Evolutionary conservation across 176 grass and related monocot genomes (phyloP).

Genomic region (Carex littledalei): DNA sequence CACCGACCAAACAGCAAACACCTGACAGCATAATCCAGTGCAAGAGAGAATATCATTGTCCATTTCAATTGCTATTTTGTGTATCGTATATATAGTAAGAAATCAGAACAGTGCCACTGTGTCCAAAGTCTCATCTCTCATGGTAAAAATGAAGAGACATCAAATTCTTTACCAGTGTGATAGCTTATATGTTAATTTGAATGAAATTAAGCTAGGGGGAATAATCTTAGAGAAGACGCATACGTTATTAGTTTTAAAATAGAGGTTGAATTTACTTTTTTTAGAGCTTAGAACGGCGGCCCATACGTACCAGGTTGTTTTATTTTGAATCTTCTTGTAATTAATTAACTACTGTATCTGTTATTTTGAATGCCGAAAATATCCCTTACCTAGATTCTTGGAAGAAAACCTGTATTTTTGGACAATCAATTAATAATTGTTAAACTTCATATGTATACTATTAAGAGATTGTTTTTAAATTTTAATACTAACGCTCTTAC

Average conservation of each 20-base stretch:
- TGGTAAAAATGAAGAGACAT: background rate
- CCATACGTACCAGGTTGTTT: too few species aligned
- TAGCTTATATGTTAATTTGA: background rate
- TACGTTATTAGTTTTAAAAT: too few species aligned
- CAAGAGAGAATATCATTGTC: background rate
- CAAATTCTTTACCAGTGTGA: background rate
- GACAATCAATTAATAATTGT: background rate
- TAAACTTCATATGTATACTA: background rate
- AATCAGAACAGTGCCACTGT: background rate
- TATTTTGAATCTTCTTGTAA: too few species aligned
- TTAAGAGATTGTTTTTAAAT: background rate
- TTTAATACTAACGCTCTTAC: background rate
- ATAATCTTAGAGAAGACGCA: too few species aligned
- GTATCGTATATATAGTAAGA: background rate
- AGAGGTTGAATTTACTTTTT: too few species aligned
- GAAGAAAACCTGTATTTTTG: background rate
- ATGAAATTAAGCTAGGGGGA: background rate
- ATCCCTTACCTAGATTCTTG: background rate
- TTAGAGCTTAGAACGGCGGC: too few species aligned
- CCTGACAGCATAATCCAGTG: slow-evolving; percentile 21
- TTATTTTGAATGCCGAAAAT: too few species aligned
- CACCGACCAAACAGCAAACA: slow-evolving; percentile 53
- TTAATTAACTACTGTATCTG: too few species aligned
- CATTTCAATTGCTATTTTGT: background rate
- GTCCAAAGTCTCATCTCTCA: background rate